These are phyloP conservation scores for Penicillium odoratum DNA, from an alignment of 495 filamentous ascomycete genomes.

Conservation along the genomic window DNA sequence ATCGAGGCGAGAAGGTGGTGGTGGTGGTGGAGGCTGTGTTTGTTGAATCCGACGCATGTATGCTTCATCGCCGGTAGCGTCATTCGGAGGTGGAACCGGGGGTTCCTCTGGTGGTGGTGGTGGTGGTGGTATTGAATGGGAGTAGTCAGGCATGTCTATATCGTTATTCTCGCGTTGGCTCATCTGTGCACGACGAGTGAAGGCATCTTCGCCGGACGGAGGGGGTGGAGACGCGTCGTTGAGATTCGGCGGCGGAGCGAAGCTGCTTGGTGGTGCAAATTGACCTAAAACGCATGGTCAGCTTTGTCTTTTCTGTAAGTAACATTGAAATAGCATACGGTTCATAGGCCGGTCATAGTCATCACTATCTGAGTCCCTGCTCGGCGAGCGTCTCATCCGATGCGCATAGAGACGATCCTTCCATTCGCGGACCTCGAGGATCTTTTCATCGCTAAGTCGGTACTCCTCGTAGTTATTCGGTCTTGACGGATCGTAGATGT, in stretches of 20 bases:
- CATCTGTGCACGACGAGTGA: slow-evolving; percentile 61
- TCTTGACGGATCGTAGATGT: slow-evolving; percentile 82
- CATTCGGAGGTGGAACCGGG: slow-evolving; percentile 28
- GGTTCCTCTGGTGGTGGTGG: slow-evolving; percentile 43
- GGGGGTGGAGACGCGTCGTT: slow-evolving; percentile 39
- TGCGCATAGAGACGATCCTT: slow-evolving; percentile 82
- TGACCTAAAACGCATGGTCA: slow-evolving; percentile 44
- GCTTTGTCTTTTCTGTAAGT: not conserved
- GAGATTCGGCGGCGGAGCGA: slow-evolving; percentile 67
- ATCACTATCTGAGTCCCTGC: slow-evolving; percentile 59
- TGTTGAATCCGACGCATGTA: not conserved
- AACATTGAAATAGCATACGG: slow-evolving; percentile 39
- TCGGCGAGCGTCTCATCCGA: slow-evolving; percentile 52
- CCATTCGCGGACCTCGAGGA: slow-evolving; percentile 81
- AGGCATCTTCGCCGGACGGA: slow-evolving; percentile 69
- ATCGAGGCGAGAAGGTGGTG: slow-evolving; percentile 36
- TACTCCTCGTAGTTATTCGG: slow-evolving; percentile 90
- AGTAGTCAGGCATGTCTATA: slow-evolving; percentile 14
- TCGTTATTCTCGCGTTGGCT: slow-evolving; percentile 21
- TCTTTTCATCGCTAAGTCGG: slow-evolving; percentile 79
- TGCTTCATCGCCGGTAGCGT: not conserved
- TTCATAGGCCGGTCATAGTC: slow-evolving; percentile 52
- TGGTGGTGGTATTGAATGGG: slow-evolving; percentile 23
- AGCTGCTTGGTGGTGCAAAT: slow-evolving; percentile 72
- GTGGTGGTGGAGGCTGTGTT: slow-evolving; percentile 33